Conservation (phyloP, 2,329 filamentous ascomycete species). For the Pseudogymnoascus sp. region DNA sequence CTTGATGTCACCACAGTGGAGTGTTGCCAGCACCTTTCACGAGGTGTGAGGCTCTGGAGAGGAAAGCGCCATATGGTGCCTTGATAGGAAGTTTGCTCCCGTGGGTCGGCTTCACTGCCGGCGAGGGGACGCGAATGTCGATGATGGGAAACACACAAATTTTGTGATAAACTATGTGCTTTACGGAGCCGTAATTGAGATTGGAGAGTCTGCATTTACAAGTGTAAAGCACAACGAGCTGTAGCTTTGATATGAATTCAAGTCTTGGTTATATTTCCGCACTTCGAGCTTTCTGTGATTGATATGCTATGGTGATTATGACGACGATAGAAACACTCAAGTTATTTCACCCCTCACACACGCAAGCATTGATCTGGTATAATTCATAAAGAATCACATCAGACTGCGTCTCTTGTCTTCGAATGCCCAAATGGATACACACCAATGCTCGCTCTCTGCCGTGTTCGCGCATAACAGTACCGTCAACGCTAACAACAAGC, state of each 20-base stretch:
- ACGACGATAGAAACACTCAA: too few species aligned
- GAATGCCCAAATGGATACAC: too few species aligned
- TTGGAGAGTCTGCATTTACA: not conserved
- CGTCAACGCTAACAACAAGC: not conserved
- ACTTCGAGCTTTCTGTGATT: not conserved
- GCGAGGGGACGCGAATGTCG: conserved; percentile 65
- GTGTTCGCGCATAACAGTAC: too few species aligned
- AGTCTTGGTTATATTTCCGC: not conserved
- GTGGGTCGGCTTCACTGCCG: conserved; percentile 64
- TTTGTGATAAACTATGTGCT: not conserved
- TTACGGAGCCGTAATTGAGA: not conserved
- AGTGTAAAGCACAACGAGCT: not conserved
- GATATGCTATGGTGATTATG: not conserved
- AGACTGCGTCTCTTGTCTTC: too few species aligned
- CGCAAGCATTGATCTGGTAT: too few species aligned
- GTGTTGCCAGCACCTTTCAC: conserved; percentile 57
- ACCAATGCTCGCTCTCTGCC: too few species aligned
- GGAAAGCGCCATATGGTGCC: conserved; percentile 41
- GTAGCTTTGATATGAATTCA: not conserved
- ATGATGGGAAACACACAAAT: conserved; percentile 54
- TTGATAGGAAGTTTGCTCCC: conserved; percentile 65
- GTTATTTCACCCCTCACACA: too few species aligned
- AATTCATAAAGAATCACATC: too few species aligned
- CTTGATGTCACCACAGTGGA: conserved; percentile 50
- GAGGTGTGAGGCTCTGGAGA: conserved; percentile 58